A percentile compares a stretch with the other conserved stretches of the same genome.
phyloP scores from a whole-genome alignment of 176 grass and related monocot species.

The maize (Zea mays) region Zm-B73-REFERENCE-NAM-5.0 NC_050103.1:145104001-145104500 shows the following conservation, averaged over 20 bases:
- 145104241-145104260: conserved; percentile 67
- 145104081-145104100: not conserved
- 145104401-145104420: conserved; percentile 60
- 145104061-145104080: conserved; percentile 68
- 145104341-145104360: conserved; percentile 38
- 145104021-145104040: conserved; percentile 54
- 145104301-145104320: conserved; percentile 15
- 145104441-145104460: not conserved
- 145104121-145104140: not conserved
- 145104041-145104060: conserved; percentile 60
- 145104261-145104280: conserved; percentile 69
- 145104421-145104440: not conserved
- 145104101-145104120: not conserved
- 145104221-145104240: conserved; percentile 61
- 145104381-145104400: conserved; percentile 61
- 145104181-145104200: conserved; percentile 63
- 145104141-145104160: not conserved
- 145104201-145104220: conserved; percentile 72
- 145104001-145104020: conserved; percentile 64
- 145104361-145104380: conserved; percentile 65
- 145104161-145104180: conserved; percentile 52
- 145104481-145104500: not conserved
- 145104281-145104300: conserved; percentile 46
- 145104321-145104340: not conserved
- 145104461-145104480: not conserved